Conservation (phyloP, 148 eudicot genomes). For the Polygonum aviculare region DNA sequence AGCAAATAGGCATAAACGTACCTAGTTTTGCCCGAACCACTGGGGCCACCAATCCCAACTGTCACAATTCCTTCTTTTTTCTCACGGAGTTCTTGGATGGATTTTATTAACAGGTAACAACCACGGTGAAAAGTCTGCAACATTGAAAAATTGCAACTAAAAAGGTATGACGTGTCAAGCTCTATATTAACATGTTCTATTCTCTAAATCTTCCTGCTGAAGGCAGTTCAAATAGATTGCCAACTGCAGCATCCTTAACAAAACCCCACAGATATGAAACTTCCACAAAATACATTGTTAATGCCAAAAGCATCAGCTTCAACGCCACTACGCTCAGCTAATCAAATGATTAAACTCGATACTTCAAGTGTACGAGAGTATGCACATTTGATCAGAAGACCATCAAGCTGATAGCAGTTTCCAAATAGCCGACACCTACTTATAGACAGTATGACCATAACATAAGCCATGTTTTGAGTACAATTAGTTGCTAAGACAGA, state of each 20-base stretch:
- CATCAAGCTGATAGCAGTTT: neutral
- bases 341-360: neutral
- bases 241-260: neutral
- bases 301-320: neutral
- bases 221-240: slow-evolving; percentile 1
- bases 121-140: slow-evolving; percentile 92
- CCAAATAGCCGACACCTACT: neutral
- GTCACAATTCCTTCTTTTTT: slow-evolving; percentile 78
- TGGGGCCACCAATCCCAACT: slow-evolving; percentile 97
- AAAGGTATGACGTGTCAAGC: neutral
- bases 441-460: neutral
- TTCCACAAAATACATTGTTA: neutral
- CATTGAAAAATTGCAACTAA: slow-evolving; percentile 3
- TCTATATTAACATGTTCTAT: neutral
- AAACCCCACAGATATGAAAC: neutral
- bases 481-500: neutral
- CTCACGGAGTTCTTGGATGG: slow-evolving; percentile 90
- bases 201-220: neutral
- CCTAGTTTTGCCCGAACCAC: slow-evolving; percentile 99
- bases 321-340: neutral
- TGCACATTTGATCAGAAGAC: neutral
- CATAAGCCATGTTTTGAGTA: neutral
- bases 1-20: slow-evolving; percentile 12
- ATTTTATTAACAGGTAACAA: slow-evolving; percentile 82
- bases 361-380: neutral